Evolutionary conservation across 495 filamentous ascomycete genomes (phyloP), one percentile per base, ranked within the genome.

Genomic region (Aspergillus ellipticus): DNA sequence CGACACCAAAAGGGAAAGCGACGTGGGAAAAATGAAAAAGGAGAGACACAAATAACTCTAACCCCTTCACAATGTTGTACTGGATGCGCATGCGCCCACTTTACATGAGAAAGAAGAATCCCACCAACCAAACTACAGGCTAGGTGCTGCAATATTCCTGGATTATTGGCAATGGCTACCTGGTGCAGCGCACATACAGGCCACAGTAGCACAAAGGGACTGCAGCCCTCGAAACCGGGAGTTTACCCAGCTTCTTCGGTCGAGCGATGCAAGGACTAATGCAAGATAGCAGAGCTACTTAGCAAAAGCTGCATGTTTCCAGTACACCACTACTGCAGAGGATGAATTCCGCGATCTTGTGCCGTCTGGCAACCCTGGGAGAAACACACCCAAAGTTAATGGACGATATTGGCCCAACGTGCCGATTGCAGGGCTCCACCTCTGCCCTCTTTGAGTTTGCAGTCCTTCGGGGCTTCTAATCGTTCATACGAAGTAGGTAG

Each of bases 281-380:
- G 64, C 64, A 66, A 55, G 58, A 66, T 63, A 61, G 60, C 58
- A 65, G 45, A 60, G 59, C 56, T 65, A 57, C 56, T n/a, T n/a
- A n/a, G n/a, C 41, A 42, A 16, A 33, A 56, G 48, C 57, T 63
- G 50, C 58, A 55, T 56, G 55, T 61, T 48, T 58, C 21, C 51
- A 55, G 54, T 56, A 50, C 57, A 41, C 57, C 47, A 55, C 58
- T 61, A 57, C 60, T 62, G 59, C 62, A 65, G 20, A 56, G 53
- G 42, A 53, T 56, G 52, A 9, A 37, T 62, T 66, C 57, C 50
- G 46, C 51, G 59, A 61, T 56, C 58, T 53, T 54, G 48, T 51
- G 42, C 45, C 45, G 53, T 33, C 52, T 46, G 42, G 49, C 53
- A 52, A 42, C 45, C 47, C 29, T 48, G 35, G 42, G 16, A 53